Base-by-base conservation (phyloP, 2,329 filamentous ascomycete species). In the Diaporthe vexans region DNA sequence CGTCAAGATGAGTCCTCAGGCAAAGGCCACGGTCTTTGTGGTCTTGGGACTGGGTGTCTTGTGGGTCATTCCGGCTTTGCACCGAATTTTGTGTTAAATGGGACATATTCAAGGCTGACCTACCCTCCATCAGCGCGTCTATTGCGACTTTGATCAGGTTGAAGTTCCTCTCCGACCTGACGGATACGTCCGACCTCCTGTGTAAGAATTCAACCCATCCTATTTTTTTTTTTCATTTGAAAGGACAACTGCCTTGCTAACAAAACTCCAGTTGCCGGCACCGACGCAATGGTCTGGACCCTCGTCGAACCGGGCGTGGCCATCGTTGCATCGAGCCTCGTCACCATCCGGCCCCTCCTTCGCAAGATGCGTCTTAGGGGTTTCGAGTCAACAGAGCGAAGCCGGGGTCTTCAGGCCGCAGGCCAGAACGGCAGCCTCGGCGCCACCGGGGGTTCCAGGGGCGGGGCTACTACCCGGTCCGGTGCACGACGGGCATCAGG, bases 241-340 rank as follows among this genome's bases (percentile, higher is more conserved):
- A 13, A 48, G 3, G 19, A 4, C n/a, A 15, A 52, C 24, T 26
- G n/a, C 9, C 5, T 6, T 75, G 19, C 51, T 71, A 29, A 58
- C 26, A 17, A 21, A 26, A 54, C 11, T 24, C 13, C 26, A 89
- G 87, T 84, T 78, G 83, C 84, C 70, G 86, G 84, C 29, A 90
- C 88, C 5, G 83, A 88, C 74, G 85, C 88, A 48, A 88, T 88
- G 85, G 83, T 90, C 9, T 90, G 88, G 88, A 90, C 87, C 13
- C 81, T 90, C n/a, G 82, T 90, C 71, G 88, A 90, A 77, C 88
- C 88, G 1, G 88, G 88, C 8, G 85, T 90, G 29, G 88, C 88
- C 74, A 90, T 90, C 59, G 79, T 87, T 35, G 88, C 88, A 17
- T 86, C 88, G 2, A 89, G 87, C 74, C 81, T 90, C 15, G 87